Evolutionary conservation across 345 rosid species (phyloP).

Genomic region (Microcos paniculata): DNA sequence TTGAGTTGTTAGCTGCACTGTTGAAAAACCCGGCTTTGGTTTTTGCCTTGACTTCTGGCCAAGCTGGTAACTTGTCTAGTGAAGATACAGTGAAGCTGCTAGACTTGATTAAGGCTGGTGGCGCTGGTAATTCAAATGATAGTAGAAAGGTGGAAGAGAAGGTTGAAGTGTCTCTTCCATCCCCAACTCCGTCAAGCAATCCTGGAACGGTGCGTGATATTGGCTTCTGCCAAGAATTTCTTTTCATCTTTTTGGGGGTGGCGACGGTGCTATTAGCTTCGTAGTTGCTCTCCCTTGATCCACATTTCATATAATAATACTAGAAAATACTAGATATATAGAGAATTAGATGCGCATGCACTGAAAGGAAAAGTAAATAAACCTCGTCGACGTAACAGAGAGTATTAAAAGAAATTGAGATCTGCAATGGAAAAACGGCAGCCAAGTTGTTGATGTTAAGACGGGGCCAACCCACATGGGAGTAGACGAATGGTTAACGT

Average conservation of each 20-base stretch:
- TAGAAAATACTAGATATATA: not conserved
- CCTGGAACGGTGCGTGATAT: slow-evolving; percentile 91
- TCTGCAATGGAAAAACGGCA: not conserved
- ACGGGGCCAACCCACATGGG: not conserved
- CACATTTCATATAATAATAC: not conserved
- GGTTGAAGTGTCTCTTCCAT: slow-evolving; percentile 90
- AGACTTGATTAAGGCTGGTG: slow-evolving; percentile 67
- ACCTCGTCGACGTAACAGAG: not conserved
- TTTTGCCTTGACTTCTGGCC: slow-evolving; percentile 87
- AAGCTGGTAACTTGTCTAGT: slow-evolving; percentile 54
- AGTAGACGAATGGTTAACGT: not conserved
- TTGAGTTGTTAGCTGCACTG: slow-evolving; percentile 89
- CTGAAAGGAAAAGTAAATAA: not conserved
- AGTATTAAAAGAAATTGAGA: not conserved
- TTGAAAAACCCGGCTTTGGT: slow-evolving; percentile 91
- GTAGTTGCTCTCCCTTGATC: slow-evolving; percentile 12
- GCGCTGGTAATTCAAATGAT: slow-evolving; percentile 36
- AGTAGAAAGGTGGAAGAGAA: slow-evolving; percentile 50
- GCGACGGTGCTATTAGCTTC: slow-evolving; percentile 9
- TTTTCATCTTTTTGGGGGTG: slow-evolving; percentile 9
- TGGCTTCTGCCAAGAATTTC: slow-evolving; percentile 33
- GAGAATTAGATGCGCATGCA: not conserved
- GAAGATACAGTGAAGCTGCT: slow-evolving; percentile 83
- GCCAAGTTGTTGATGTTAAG: not conserved
- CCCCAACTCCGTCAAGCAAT: slow-evolving; percentile 87